Evolutionary conservation across 78 protist species (phyloP).

Genomic region (Planoprotostelium fungivorum): DNA sequence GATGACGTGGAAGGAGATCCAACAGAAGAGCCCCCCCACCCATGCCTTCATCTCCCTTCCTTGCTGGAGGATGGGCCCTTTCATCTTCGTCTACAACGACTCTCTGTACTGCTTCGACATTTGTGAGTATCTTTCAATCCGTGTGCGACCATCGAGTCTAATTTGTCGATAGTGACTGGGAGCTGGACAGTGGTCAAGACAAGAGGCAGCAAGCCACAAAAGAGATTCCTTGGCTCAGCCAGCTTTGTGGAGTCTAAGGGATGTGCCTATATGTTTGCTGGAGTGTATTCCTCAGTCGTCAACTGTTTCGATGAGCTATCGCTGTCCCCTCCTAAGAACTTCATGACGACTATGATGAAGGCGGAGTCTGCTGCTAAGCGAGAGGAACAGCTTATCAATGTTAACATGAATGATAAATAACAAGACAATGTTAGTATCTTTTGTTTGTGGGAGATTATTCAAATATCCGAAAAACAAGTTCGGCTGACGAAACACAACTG

Average conservation of each 20-base stretch:
- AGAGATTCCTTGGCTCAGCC: neutral
- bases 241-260: neutral
- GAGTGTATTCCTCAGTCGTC: neutral
- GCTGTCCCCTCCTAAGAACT: neutral
- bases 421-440: too few relatives aligned
- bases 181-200: neutral
- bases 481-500: too few relatives aligned
- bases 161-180: neutral
- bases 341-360: neutral
- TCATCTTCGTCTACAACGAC: neutral
- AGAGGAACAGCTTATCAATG: too few relatives aligned
- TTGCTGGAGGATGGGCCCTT: neutral
- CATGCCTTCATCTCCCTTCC: neutral
- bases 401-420: too few relatives aligned
- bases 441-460: too few relatives aligned
- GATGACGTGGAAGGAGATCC: conserved; percentile 12
- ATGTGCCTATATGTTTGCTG: neutral
- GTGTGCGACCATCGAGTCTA: too few relatives aligned
- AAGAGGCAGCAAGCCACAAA: neutral
- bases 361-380: too few relatives aligned
- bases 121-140: too few relatives aligned
- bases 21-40: neutral
- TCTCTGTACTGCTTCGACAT: neutral
- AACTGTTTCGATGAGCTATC: neutral
- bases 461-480: too few relatives aligned